Conservation (phyloP, 108 stramenopile species). For the Epipyxis sp. region DNA sequence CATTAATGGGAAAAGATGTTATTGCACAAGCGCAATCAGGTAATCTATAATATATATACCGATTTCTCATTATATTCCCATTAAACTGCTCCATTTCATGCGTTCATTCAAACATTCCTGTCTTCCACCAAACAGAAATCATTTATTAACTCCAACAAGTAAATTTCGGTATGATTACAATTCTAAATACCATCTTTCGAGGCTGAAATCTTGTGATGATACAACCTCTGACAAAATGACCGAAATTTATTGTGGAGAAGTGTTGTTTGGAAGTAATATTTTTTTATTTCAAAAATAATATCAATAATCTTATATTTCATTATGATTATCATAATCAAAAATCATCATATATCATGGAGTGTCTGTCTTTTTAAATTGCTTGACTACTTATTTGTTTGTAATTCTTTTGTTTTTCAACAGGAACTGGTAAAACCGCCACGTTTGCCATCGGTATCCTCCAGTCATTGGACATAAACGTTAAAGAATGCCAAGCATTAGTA, state of each 20-base stretch:
- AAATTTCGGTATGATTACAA: constrained; percentile 42
- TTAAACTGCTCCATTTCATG: not conserved
- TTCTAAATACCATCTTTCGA: constrained; percentile 59
- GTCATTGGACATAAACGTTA: constrained; percentile 78
- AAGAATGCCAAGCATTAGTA: constrained; percentile 93
- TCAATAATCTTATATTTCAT: not conserved
- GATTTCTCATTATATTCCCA: too few relatives aligned
- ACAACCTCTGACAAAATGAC: constrained; percentile 55
- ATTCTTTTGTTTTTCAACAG: constrained; percentile 34
- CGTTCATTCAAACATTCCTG: too few relatives aligned
- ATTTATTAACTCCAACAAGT: constrained; percentile 4
- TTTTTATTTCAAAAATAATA: not conserved
- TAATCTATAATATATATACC: too few relatives aligned
- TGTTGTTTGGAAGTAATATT: not conserved
- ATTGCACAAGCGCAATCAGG: constrained; percentile 70
- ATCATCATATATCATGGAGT: too few relatives aligned
- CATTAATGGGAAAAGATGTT: constrained; percentile 60
- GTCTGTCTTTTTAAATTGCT: not conserved
- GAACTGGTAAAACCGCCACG: constrained; percentile 93
- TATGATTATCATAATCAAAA: too few relatives aligned
- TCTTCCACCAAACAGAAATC: too few relatives aligned
- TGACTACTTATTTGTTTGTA: not conserved
- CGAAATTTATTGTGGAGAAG: not conserved
- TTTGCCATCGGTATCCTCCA: constrained; percentile 96
- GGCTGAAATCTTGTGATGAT: constrained; percentile 45